phyloP scores from a whole-genome alignment of 2,329 filamentous ascomycete species.

The Nannizziopsis arthrosporioides region DNA sequence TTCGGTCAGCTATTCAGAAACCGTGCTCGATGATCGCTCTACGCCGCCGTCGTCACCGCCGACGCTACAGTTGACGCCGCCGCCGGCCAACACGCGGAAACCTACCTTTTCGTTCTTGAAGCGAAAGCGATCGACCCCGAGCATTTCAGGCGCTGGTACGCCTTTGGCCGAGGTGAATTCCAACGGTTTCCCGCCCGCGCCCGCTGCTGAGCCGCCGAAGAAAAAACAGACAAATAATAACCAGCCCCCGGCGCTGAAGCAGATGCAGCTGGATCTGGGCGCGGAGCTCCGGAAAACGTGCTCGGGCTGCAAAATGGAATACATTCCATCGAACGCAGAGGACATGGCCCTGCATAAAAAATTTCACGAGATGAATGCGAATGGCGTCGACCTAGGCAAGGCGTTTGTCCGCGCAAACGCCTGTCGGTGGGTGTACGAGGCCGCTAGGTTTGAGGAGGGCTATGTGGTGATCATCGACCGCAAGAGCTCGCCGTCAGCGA shows the following conservation, averaged over 20 bases:
- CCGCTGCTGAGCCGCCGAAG: conserved; percentile 25
- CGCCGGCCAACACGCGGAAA: conserved; percentile 35
- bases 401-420: conserved; percentile 43
- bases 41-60: conserved; percentile 44
- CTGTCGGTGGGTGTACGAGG: conserved; percentile 42
- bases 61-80: conserved; percentile 30
- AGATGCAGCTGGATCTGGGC: conserved; percentile 52
- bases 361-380: conserved; percentile 51
- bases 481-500: conserved; percentile 41
- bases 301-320: conserved; percentile 53
- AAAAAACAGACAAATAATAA: conserved; percentile 20
- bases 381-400: conserved; percentile 51
- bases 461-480: conserved; percentile 49
- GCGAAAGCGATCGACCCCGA: conserved; percentile 26
- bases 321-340: conserved; percentile 49
- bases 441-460: conserved; percentile 38
- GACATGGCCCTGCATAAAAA: conserved; percentile 53
- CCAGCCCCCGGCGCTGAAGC: conserved; percentile 35
- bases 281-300: conserved; percentile 47
- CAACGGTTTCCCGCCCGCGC: conserved; percentile 32
- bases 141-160: conserved; percentile 13
- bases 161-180: conserved; percentile 35
- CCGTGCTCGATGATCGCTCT: conserved; percentile 33
- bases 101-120: conserved; percentile 42
- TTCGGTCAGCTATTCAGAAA: conserved; percentile 35